Base-by-base conservation (phyloP, 139 green algal genomes). In the Chara braunii region DNA sequence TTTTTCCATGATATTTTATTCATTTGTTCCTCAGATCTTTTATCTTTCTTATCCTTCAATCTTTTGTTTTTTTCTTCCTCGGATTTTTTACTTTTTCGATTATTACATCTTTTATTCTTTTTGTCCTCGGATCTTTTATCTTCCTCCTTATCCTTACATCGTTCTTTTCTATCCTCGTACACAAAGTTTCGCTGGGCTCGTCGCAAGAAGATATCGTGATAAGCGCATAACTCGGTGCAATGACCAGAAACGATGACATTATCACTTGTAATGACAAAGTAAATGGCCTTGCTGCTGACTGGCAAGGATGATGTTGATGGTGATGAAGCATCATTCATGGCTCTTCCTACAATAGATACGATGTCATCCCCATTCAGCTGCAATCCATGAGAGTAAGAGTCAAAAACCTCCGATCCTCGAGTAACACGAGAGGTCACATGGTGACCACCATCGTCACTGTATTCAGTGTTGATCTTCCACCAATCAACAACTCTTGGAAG, bases 181-280 rank as follows among this genome's bases (percentile, higher is more conserved):
- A n/a, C n/a, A n/a, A n/a, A n/a, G n/a, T n/a, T n/a, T n/a, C n/a
- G n/a, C n/a, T n/a, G n/a, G n/a, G n/a, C n/a, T n/a, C n/a, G n/a
- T n/a, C n/a, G n/a, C n/a, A n/a, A n/a, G n/a, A n/a, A n/a, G n/a
- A n/a, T n/a, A n/a, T n/a, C n/a, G n/a, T n/a, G n/a, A n/a, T n/a
- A n/a, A n/a, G n/a, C n/a, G n/a, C 45, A 54, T 26, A 43, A 54
- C 26, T 54, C 45, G 3, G 45, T 54, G 45, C 45, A 54, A 8
- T 43, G 31, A 7, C 45, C 45, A 1, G 8, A 26, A 26, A 62
- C 53, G 29, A 59, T 51, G 33, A 52, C 8, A 8, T 52, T 8
- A 43, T 6, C 32, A 26, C 9, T 61, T 23, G 34, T 62, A 0
- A 68, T 3, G 12, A 68, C 59, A 43, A 68, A 37, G 45, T 68